phyloP scores from a whole-genome alignment of 2,329 filamentous ascomycete genomes.

The Botrytis paeoniae region DNA sequence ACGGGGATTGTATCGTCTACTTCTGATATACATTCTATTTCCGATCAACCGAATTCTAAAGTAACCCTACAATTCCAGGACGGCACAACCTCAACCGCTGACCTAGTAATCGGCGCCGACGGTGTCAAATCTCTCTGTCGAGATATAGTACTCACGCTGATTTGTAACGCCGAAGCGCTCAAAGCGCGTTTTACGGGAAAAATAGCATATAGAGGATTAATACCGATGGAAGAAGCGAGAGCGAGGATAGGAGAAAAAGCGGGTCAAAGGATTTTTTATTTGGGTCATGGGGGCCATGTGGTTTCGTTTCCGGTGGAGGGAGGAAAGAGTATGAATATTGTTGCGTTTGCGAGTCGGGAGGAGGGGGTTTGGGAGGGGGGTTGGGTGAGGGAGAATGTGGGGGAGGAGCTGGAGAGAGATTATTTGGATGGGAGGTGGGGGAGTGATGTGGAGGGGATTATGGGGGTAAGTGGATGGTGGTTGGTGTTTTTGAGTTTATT shows the following conservation, averaged over 20 bases:
- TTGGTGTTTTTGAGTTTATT: neutral
- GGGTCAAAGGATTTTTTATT: conserved; percentile 43
- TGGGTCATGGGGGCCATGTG: conserved; percentile 53
- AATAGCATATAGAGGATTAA: conserved; percentile 55
- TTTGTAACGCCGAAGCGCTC: neutral
- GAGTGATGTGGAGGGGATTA: neutral
- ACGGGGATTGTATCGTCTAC: neutral
- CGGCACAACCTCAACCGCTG: neutral
- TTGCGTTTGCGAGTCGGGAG: conserved; percentile 33
- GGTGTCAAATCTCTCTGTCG: conserved; percentile 4
- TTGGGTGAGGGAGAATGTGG: conserved; percentile 11
- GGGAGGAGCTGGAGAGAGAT: neutral
- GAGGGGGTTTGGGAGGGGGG: conserved; percentile 38
- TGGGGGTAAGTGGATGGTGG: neutral
- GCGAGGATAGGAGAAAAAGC: neutral
- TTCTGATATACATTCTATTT: neutral
- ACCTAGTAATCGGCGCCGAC: neutral
- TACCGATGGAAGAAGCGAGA: conserved; percentile 49
- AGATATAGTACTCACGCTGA: neutral
- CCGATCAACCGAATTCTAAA: neutral
- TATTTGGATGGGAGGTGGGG: conserved; percentile 12
- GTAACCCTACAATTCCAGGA: neutral
- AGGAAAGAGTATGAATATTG: conserved; percentile 54
- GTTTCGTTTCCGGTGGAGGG: conserved; percentile 42
- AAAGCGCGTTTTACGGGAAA: conserved; percentile 8